Percentiles rank a stretch among this genome's conserved stretches.
These are phyloP conservation scores for Aspergillus proliferans DNA, from an alignment of 2,329 filamentous ascomycete genomes.

Conservation along the genomic window DNA sequence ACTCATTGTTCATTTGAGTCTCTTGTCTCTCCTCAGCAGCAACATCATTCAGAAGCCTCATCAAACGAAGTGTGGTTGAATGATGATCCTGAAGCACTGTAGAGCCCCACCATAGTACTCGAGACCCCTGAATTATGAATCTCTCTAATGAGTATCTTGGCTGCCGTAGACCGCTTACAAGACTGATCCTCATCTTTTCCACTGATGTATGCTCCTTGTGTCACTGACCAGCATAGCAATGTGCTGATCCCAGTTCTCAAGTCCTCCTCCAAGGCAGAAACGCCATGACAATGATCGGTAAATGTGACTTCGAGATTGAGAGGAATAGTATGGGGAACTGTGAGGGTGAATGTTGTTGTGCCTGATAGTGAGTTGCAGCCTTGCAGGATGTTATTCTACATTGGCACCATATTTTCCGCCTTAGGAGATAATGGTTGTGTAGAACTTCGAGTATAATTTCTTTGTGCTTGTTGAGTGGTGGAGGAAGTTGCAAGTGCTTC, in stretches of 20 bases:
- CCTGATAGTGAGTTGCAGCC: not conserved
- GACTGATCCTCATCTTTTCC: not conserved
- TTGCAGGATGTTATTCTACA: not conserved
- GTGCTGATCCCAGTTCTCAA: not conserved
- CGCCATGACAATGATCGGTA: not conserved
- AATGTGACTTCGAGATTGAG: not conserved
- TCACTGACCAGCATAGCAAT: not conserved
- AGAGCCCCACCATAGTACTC: not conserved
- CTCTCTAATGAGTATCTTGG: not conserved
- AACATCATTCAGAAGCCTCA: not conserved
- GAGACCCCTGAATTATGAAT: not conserved
- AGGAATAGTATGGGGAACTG: not conserved
- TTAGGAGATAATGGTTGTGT: not conserved
- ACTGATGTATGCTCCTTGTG: not conserved
- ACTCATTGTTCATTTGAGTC: not conserved
- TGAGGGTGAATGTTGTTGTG: not conserved
- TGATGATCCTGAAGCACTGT: not conserved
- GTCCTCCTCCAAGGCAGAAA: not conserved
- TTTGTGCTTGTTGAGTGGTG: not conserved
- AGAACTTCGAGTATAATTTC: not conserved
- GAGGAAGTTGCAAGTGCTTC: not conserved
- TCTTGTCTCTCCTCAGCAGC: not conserved
- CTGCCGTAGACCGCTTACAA: not conserved
- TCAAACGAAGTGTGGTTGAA: not conserved
- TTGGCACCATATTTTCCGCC: not conserved